These are phyloP conservation scores for Ustilago loliicola DNA, from an alignment of 1,284 basidiomycete species.

Conservation along the genomic window DNA sequence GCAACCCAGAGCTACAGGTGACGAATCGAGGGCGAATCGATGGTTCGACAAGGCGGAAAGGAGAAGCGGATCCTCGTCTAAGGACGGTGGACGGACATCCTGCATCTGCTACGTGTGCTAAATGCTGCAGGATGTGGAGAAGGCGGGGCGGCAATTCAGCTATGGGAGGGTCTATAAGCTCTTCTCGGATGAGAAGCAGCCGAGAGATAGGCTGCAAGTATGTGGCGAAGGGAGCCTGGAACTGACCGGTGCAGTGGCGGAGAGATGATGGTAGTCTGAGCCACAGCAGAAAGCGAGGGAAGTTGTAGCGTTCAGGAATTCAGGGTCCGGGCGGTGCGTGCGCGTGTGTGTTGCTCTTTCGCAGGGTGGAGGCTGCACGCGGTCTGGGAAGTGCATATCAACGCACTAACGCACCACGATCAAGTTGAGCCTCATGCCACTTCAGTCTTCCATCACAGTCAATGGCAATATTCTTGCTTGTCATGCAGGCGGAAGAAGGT, in stretches of 20 bases:
- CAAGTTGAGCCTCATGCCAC: too few species aligned
- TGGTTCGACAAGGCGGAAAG: background rate
- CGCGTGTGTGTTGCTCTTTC: constrained; percentile 20
- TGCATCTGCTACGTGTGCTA: background rate
- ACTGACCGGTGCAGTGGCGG: background rate
- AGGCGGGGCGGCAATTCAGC: too few species aligned
- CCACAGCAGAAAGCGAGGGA: background rate
- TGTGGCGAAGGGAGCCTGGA: background rate
- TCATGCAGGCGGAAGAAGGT: background rate
- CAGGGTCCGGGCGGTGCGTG: constrained; percentile 27
- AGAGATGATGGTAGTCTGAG: background rate
- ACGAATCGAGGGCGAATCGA: background rate
- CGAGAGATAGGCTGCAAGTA: too few species aligned
- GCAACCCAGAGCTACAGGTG: background rate
- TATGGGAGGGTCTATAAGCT: too few species aligned
- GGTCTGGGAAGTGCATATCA: background rate
- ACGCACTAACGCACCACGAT: background rate
- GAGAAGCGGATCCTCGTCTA: background rate
- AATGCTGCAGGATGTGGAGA: too few species aligned
- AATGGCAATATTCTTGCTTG: background rate
- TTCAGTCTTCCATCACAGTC: background rate
- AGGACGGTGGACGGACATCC: background rate
- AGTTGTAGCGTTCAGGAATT: constrained; percentile 9
- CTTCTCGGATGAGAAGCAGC: too few species aligned
- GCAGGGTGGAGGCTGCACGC: constrained; percentile 20